Conservation (phyloP, 2,329 filamentous ascomycete genomes). For the Xylariaceae sp. region DNA sequence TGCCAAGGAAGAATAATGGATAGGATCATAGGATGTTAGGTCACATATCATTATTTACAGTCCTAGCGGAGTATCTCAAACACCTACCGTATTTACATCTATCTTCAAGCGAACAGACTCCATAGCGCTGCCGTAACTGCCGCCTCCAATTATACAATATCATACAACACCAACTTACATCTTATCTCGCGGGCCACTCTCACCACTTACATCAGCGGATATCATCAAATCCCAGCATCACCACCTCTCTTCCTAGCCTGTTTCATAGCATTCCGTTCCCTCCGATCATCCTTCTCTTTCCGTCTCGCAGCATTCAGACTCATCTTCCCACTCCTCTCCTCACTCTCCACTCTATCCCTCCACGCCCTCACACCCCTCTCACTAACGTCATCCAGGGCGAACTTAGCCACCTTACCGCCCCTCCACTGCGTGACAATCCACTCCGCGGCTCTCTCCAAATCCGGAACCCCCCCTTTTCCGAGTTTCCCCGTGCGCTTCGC, state of each 20-base stretch:
- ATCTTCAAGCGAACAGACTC: no score
- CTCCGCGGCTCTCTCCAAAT: constrained; percentile 68
- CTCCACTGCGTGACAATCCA: constrained; percentile 83
- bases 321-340: constrained; percentile 43
- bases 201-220: no score
- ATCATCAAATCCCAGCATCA: not conserved
- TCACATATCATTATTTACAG: no score
- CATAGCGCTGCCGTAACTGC: no score
- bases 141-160: no score
- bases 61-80: no score
- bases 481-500: constrained; percentile 73
- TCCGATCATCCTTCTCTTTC: constrained; percentile 56
- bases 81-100: no score
- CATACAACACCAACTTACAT: no score
- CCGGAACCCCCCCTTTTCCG: constrained; percentile 65
- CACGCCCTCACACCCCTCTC: constrained; percentile 42
- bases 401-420: constrained; percentile 68
- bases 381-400: constrained; percentile 73
- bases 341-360: constrained; percentile 34
- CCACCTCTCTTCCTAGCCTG: constrained; percentile 5
- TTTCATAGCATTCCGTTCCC: constrained; percentile 22
- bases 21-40: no score
- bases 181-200: no score
- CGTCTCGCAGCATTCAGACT: constrained; percentile 69
- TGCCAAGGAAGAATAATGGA: no score